Base-by-base conservation (phyloP, 2,329 filamentous ascomycete genomes). In the Diaporthe longicolla region DNA sequence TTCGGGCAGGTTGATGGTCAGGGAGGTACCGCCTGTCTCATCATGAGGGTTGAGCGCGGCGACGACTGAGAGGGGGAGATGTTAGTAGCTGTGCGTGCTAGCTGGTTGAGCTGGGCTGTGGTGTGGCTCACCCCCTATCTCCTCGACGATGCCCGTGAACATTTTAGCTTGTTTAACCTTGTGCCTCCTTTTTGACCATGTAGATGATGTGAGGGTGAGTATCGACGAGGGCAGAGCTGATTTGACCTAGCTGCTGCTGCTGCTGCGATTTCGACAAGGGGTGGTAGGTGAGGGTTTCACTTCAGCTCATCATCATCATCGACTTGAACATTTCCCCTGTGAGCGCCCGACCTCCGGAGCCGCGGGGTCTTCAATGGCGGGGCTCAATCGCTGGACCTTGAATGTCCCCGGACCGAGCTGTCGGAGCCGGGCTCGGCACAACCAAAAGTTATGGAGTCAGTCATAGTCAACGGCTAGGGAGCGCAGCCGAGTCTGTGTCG, bases 61-160 rank as follows among this genome's bases (percentile, higher is more conserved):
- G 84, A 98, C 93, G 81, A 93, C 96, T 98, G 83, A 73, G 76
- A 54, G 43, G 17, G 32, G 13, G 3, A n/a, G 21, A 40, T 19
- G 37, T 75, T 29, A 75, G 74, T 29, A n/a, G 57, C 45, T 37
- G 35, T 70, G 58, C 26, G 19, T 57, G 54, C 15, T 24, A 32
- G 55, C 4, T 15, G 17, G 52, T 3, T 40, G 37, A 40, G 37
- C 37, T 40, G 37, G 37, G 37, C 37, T 40, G 37, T 13, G 55
- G 19, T 7, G 57, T 35, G 24, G 86, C 92, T 85, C 87, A 97
- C 96, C 95, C 87, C 97, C 97, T 77, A 98, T 93, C 76, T 93
- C 93, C 85, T 98, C 95, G 71, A 98, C 94, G 76, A 98, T 93
- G 78, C 97, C 97, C 73, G 97, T 98, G 82, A 99, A 98, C 97